phyloP scores from a whole-genome alignment of 2,329 filamentous ascomycete species.

The Diaporthe humulicola region DNA sequence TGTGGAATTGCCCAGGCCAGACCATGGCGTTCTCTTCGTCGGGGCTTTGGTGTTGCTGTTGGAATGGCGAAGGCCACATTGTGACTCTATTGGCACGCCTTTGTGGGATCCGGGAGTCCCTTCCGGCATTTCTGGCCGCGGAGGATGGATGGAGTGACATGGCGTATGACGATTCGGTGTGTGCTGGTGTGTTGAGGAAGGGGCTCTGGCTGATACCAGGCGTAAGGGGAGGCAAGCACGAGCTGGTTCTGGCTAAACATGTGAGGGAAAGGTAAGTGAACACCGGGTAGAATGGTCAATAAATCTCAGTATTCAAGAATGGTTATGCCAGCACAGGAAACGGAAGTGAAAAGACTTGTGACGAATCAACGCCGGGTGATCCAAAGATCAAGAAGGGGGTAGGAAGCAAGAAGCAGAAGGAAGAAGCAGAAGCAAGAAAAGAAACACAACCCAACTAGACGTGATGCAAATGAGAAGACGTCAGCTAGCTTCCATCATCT shows the following conservation, averaged over 20 bases:
- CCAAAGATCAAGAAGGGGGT: background rate
- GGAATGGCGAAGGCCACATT: slow-evolving; percentile 41
- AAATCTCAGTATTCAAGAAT: background rate
- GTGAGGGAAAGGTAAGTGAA: background rate
- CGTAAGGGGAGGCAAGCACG: background rate
- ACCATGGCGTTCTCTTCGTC: slow-evolving; percentile 27
- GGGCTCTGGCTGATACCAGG: slow-evolving; percentile 12
- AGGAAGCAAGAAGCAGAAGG: background rate
- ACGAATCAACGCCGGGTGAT: background rate
- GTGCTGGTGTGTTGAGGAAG: background rate
- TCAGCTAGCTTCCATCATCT: slow-evolving; percentile 9
- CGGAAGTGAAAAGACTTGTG: background rate
- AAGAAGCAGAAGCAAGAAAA: background rate
- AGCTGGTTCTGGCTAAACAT: background rate
- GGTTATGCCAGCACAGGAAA: slow-evolving; percentile 13
- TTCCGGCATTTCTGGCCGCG: slow-evolving; percentile 12
- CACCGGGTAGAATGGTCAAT: background rate
- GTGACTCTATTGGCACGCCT: slow-evolving; percentile 40
- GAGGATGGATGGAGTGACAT: slow-evolving; percentile 40
- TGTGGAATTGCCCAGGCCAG: slow-evolving; percentile 36
- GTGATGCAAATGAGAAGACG: background rate
- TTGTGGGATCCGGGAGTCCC: slow-evolving; percentile 5
- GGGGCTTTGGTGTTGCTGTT: slow-evolving; percentile 29
- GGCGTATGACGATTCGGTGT: background rate
- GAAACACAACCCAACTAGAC: background rate